These are phyloP conservation scores for Colletotrichum falcatum DNA, from an alignment of 2,329 filamentous ascomycete genomes.

Conservation along the genomic window DNA sequence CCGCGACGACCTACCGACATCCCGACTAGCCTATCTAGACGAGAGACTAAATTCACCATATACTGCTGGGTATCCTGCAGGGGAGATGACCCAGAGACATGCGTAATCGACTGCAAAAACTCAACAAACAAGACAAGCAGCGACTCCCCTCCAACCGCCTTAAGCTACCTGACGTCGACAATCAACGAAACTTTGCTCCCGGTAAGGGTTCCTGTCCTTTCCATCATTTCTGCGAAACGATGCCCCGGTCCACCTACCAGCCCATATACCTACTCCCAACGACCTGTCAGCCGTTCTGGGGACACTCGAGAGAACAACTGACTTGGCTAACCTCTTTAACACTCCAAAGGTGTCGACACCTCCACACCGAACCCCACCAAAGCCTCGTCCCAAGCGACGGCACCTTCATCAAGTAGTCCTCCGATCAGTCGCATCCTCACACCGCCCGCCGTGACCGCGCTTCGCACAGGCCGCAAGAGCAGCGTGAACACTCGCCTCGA, in stretches of 20 bases:
- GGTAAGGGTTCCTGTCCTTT: constrained; percentile 39
- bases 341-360: constrained; percentile 19
- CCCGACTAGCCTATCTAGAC: constrained; percentile 17
- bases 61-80: neutral
- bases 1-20: constrained; percentile 19
- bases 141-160: constrained; percentile 24
- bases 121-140: constrained; percentile 48
- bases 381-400: constrained; percentile 11
- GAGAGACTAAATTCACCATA: neutral
- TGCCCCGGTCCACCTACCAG: constrained; percentile 17
- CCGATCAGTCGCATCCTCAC: constrained; percentile 49
- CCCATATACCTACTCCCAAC: constrained; percentile 8
- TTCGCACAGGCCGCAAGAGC: constrained; percentile 50
- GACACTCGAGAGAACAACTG: neutral
- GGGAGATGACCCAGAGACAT: constrained; percentile 45
- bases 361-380: constrained; percentile 11
- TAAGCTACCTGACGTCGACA: constrained; percentile 47
- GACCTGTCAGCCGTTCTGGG: constrained; percentile 3
- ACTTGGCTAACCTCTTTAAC: constrained; percentile 19
- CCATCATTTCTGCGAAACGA: constrained; percentile 28
- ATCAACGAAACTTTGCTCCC: constrained; percentile 49
- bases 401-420: constrained; percentile 43
- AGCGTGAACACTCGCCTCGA: constrained; percentile 53
- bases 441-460: constrained; percentile 49
- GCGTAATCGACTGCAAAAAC: constrained; percentile 48